Evolutionary conservation across 2,329 filamentous ascomycete genomes (phyloP).

Genomic region (Ceratocystiopsis minuta): DNA sequence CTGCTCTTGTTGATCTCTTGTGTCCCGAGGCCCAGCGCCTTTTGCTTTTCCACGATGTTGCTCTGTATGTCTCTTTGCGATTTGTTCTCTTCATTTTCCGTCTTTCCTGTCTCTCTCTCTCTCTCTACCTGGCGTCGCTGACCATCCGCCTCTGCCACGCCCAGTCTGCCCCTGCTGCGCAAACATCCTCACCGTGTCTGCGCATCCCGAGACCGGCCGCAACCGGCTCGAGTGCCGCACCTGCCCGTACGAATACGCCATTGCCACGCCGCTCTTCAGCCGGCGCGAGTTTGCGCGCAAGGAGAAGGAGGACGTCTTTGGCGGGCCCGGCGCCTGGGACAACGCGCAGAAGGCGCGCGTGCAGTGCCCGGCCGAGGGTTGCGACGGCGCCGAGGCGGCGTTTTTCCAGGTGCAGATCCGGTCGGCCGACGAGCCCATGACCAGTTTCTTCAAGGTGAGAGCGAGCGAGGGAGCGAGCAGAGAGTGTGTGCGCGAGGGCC

Average conservation of each 20-base stretch:
- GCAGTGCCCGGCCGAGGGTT: slow-evolving; percentile 67
- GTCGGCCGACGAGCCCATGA: slow-evolving; percentile 97
- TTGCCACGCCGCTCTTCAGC: slow-evolving; percentile 60
- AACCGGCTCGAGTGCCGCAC: slow-evolving; percentile 93
- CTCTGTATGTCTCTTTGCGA: slow-evolving; percentile 6
- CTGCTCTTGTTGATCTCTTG: no score
- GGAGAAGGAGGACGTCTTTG: slow-evolving; percentile 78
- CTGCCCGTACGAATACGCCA: slow-evolving; percentile 78
- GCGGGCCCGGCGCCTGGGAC: slow-evolving; percentile 73
- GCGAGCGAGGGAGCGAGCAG: neutral
- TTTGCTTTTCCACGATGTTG: slow-evolving; percentile 1
- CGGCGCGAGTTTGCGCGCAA: slow-evolving; percentile 76
- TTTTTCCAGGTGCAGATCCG: slow-evolving; percentile 97
- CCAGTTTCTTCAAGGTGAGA: slow-evolving; percentile 72
- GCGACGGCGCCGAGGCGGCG: slow-evolving; percentile 69
- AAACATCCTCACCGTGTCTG: slow-evolving; percentile 63
- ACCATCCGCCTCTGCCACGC: slow-evolving; percentile 3
- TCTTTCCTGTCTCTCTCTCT: slow-evolving; percentile 17
- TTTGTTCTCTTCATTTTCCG: slow-evolving; percentile 1
- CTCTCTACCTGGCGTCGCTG: slow-evolving; percentile 21
- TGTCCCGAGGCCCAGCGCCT: neutral
- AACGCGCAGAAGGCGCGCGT: slow-evolving; percentile 73
- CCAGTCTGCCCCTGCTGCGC: slow-evolving; percentile 68
- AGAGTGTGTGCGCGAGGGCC: slow-evolving; percentile 21
- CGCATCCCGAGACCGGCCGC: slow-evolving; percentile 29